Percentiles rank a stretch among this genome's conserved stretches.
phyloP scores from a whole-genome alignment of 306 rosid genomes.

The Notholithocarpus densiflorus region DNA sequence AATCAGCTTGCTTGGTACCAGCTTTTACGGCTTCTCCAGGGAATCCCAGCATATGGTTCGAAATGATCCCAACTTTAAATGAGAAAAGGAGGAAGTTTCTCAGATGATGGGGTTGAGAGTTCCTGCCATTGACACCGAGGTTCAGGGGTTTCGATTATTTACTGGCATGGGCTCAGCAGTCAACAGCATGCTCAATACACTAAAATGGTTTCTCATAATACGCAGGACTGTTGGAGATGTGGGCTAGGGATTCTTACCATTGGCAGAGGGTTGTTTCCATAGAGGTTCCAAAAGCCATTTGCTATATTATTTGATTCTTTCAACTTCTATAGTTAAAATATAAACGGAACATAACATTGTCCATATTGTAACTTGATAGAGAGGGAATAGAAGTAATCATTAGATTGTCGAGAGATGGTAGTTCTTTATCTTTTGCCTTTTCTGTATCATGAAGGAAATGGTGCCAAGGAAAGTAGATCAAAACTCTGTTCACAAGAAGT shows the following conservation, averaged over 20 bases:
- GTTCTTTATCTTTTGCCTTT: conserved; percentile 4
- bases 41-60: conserved; percentile 8
- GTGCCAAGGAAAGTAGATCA: conserved; percentile 20
- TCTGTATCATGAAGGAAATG: conserved; percentile 24
- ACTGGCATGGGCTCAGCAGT: neutral
- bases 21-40: conserved; percentile 1
- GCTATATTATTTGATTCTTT: conserved; percentile 10
- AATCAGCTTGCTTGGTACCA: conserved; percentile 3
- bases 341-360: conserved; percentile 28
- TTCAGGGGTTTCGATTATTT: neutral
- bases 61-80: conserved; percentile 12
- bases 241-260: conserved; percentile 13
- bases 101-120: neutral
- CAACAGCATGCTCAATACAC: conserved; percentile 26
- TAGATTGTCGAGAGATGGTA: conserved; percentile 13
- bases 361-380: conserved; percentile 53
- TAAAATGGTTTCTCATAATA: conserved; percentile 2
- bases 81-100: conserved; percentile 16
- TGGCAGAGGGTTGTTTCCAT: conserved; percentile 11
- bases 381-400: conserved; percentile 15
- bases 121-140: neutral
- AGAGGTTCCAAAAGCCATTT: conserved; percentile 35
- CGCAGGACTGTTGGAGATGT: conserved; percentile 18
- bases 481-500: conserved; percentile 10
- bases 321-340: neutral